Evolutionary conservation across 2,329 filamentous ascomycete genomes (phyloP).

Genomic region (Scedosporium apiospermum): DNA sequence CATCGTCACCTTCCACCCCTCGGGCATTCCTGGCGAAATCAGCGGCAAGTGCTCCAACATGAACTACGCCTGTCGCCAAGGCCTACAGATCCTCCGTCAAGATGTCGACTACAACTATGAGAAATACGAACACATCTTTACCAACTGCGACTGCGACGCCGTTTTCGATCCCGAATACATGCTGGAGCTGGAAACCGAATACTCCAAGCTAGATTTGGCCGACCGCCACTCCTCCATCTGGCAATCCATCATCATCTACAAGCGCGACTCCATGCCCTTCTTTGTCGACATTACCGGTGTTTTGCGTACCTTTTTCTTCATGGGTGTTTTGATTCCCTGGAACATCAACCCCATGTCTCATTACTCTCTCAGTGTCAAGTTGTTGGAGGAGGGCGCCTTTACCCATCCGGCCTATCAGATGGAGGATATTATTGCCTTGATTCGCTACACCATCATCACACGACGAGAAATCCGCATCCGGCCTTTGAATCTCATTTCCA

Average conservation of each 20-base stretch:
- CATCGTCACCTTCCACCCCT: slow-evolving; percentile 7
- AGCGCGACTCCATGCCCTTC: slow-evolving; percentile 15
- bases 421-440: slow-evolving; percentile 7
- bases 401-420: slow-evolving; percentile 7
- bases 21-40: slow-evolving; percentile 3
- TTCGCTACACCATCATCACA: slow-evolving; percentile 6
- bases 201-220: not conserved
- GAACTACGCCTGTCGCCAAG: slow-evolving; percentile 8
- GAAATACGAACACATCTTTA: slow-evolving; percentile 14
- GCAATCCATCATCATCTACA: slow-evolving; percentile 16
- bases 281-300: slow-evolving; percentile 16
- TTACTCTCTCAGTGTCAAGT: slow-evolving; percentile 6
- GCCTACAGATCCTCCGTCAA: slow-evolving; percentile 5
- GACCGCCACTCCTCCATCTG: slow-evolving; percentile 16
- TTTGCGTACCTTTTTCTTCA: slow-evolving; percentile 16
- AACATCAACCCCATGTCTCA: slow-evolving; percentile 8
- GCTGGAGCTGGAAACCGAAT: slow-evolving; percentile 9
- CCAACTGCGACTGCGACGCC: slow-evolving; percentile 16
- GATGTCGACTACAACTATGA: slow-evolving; percentile 13
- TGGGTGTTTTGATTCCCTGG: slow-evolving; percentile 14
- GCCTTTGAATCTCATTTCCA: slow-evolving; percentile 6
- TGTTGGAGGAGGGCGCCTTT: slow-evolving; percentile 6
- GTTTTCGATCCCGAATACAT: slow-evolving; percentile 15
- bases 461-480: slow-evolving; percentile 6
- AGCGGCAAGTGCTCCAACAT: slow-evolving; percentile 7